Base-by-base conservation (phyloP, 768 basidiomycete species). In the Atractiella rhizophila region DNA sequence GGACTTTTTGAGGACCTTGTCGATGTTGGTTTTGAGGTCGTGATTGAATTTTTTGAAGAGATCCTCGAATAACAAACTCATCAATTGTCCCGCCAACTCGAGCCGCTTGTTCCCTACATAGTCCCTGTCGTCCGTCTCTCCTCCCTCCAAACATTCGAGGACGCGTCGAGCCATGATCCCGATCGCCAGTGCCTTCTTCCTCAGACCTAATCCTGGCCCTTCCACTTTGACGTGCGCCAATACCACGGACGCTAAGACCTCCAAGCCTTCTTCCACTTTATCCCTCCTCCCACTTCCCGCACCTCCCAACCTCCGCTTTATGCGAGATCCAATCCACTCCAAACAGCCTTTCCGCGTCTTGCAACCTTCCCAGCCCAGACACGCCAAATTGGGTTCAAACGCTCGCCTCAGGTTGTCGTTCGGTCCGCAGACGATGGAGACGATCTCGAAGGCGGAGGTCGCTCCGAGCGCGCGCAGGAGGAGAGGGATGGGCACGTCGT, bases 71-170 rank as follows among this genome's bases (percentile, higher is more conserved):
- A 98, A 69, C 10, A 98, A 66, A 5, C 86, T 82, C 21, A 98
- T 68, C 13, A 98, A 68, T 56, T 96, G 91, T 28, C 91, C 91
- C 35, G 91, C 91, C 88, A 98, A 69, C 61, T 98, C 91, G 32
- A 98, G 63, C 35, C 91, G 79, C 60, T 98, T 98, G 61, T 98
- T 98, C 35, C 91, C 91, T 43, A 98, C 91, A 57, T 98, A 98
- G 60, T 98, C 91, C 35, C 91, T 69, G 60, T 98, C 91, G 51
- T 98, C 91, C 71, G 85, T 83, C 53, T 75, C 85, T 58, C 82
- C 80, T 57, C 96, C 83, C 43, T 83, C 71, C 71, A 94, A 77
- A 15, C 85, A 85, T 76, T 86, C 82, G 38, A 98, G 64, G 11
- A 98, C 91, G 34, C 91, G 67, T 15, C 88, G 68, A 1, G 82